Conservation (phyloP, 306 rosid species). For the Quercus ilex region DNA sequence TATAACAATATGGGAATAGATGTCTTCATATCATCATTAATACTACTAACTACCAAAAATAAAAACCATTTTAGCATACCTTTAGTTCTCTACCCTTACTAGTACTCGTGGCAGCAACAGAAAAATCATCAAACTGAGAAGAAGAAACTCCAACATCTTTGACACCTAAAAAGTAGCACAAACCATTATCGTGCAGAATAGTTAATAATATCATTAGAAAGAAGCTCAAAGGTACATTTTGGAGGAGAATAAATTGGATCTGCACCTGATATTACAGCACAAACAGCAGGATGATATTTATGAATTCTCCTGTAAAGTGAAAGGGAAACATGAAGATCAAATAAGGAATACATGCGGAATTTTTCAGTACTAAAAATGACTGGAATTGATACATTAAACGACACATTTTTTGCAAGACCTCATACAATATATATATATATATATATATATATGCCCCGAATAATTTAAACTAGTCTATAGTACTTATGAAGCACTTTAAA, state of each 20-base stretch:
- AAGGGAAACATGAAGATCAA: neutral
- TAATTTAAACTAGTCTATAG: no score
- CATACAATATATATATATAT: no score
- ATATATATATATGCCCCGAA: no score
- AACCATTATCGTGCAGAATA: neutral
- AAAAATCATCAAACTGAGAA: constrained; percentile 49
- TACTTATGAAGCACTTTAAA: no score
- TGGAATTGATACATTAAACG: neutral
- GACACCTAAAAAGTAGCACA: constrained; percentile 16
- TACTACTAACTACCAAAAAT: neutral
- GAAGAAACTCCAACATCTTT: constrained; percentile 49
- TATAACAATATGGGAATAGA: neutral
- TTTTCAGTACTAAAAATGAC: constrained; percentile 12
- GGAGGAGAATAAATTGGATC: constrained; percentile 8
- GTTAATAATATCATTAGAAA: neutral
- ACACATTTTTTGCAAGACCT: neutral
- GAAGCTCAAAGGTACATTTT: neutral
- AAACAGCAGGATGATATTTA: constrained; percentile 30
- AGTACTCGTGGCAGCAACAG: constrained; percentile 36
- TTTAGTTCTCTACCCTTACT: constrained; percentile 45
- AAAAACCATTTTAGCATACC: constrained; percentile 37
- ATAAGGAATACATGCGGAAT: neutral
- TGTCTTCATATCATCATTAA: neutral
- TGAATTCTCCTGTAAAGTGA: constrained; percentile 39
- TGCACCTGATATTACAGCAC: constrained; percentile 57